phyloP scores from a whole-genome alignment of 2,329 filamentous ascomycete species.

The Penicillium sp. region DNA sequence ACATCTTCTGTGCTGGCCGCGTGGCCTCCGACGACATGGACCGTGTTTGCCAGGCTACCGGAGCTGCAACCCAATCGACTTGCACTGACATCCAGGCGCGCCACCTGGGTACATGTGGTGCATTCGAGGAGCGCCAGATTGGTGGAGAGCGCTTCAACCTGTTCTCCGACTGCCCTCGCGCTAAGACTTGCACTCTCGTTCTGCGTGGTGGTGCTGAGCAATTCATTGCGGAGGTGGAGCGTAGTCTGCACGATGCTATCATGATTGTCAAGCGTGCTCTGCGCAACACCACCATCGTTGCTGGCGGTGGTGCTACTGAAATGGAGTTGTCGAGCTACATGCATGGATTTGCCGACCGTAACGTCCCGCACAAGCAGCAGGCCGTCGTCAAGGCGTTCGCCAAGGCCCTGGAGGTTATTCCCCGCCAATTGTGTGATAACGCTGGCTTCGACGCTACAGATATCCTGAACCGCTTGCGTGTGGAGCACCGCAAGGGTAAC shows the following conservation, averaged over 20 bases:
- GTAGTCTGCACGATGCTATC: slow-evolving; percentile 95
- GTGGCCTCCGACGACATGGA: slow-evolving; percentile 91
- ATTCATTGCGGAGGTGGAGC: slow-evolving; percentile 98
- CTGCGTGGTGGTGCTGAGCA: slow-evolving; percentile 96
- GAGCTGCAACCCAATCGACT: slow-evolving; percentile 87
- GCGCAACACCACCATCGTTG: slow-evolving; percentile 90
- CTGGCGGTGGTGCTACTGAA: slow-evolving; percentile 88
- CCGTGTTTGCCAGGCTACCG: slow-evolving; percentile 90
- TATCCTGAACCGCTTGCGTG: slow-evolving; percentile 91
- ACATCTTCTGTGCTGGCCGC: slow-evolving; percentile 96
- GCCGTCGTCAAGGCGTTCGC: slow-evolving; percentile 97
- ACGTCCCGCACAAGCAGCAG: slow-evolving; percentile 92
- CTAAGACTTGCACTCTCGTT: slow-evolving; percentile 94
- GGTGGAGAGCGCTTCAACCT: slow-evolving; percentile 98
- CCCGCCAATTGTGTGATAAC: slow-evolving; percentile 96
- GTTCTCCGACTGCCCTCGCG: slow-evolving; percentile 91
- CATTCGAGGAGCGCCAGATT: slow-evolving; percentile 94
- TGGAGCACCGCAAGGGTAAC: slow-evolving; percentile 91
- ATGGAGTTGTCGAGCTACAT: slow-evolving; percentile 97
- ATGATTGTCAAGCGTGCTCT: slow-evolving; percentile 99
- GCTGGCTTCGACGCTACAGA: slow-evolving; percentile 98
- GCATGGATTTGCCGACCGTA: slow-evolving; percentile 87
- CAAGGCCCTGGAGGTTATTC: slow-evolving; percentile 94
- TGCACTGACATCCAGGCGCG: slow-evolving; percentile 90
- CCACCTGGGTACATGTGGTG: slow-evolving; percentile 86